These are phyloP conservation scores for Aquilaria malaccensis DNA, from an alignment of 345 rosid genomes.

Conservation along the genomic window DNA sequence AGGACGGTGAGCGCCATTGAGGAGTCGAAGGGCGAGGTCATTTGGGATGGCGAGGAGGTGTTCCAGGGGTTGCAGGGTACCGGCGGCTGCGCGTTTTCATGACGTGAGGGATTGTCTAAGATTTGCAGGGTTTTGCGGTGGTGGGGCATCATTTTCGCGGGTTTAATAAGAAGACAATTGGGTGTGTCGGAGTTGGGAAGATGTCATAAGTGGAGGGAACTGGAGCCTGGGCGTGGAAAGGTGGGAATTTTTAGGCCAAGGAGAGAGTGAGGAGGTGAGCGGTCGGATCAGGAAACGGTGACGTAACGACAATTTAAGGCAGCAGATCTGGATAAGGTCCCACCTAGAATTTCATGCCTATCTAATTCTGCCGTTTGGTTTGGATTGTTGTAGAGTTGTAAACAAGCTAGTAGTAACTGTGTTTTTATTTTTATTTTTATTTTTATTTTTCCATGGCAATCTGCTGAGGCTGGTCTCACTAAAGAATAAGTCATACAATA, in stretches of 20 bases:
- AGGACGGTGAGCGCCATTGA: constrained; percentile 40
- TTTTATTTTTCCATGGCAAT: no score
- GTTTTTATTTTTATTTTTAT: no score
- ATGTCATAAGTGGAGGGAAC: no score
- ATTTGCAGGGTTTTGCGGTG: constrained; percentile 16
- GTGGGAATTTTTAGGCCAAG: no score
- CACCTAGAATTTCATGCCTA: not conserved
- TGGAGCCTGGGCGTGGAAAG: no score
- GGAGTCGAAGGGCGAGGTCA: constrained; percentile 22
- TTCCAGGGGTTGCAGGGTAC: constrained; percentile 14
- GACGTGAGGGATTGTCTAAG: constrained; percentile 3
- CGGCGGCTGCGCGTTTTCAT: constrained; percentile 6
- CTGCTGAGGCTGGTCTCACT: no score
- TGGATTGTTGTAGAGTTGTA: not conserved
- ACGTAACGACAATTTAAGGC: not conserved
- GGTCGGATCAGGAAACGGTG: not conserved
- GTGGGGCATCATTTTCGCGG: constrained; percentile 14
- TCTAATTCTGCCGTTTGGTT: not conserved
- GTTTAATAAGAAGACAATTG: not conserved
- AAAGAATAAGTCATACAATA: no score
- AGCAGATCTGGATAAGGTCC: not conserved
- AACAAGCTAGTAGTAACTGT: not conserved
- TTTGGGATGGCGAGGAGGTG: constrained; percentile 7
- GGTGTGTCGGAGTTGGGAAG: no score
- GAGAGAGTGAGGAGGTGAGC: not conserved